These are phyloP conservation scores for Lolium rigidum DNA, from an alignment of 176 grass and related monocot species.

Conservation along the genomic window DNA sequence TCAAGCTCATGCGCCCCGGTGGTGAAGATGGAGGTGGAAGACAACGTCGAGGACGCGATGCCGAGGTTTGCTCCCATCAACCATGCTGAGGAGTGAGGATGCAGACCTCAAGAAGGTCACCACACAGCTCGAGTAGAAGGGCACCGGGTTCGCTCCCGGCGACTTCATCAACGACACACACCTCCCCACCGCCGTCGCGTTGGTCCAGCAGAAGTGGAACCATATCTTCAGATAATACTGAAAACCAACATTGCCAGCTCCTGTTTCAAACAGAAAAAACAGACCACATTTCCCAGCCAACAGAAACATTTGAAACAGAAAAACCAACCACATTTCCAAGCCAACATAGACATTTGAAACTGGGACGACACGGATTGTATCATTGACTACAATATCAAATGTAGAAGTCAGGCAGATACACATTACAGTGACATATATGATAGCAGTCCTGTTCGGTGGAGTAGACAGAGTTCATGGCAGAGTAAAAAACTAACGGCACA, in stretches of 20 bases:
- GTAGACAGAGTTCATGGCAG: constrained; percentile 39
- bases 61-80: too few relatives aligned
- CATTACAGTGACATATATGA: not conserved
- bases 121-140: too few relatives aligned
- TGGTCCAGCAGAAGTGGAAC: not conserved
- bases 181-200: too few relatives aligned
- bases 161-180: too few relatives aligned
- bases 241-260: not conserved
- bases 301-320: not conserved
- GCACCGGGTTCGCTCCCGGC: too few relatives aligned
- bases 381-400: constrained; percentile 42
- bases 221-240: not conserved
- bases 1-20: too few relatives aligned
- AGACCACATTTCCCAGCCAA: not conserved
- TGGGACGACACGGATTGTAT: not conserved
- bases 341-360: not conserved
- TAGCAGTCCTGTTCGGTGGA: not conserved
- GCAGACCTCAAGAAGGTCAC: too few relatives aligned
- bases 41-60: too few relatives aligned
- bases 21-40: too few relatives aligned
- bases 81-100: too few relatives aligned
- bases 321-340: not conserved
- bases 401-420: constrained; percentile 38
- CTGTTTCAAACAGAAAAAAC: not conserved
- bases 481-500: constrained; percentile 43